Base-by-base conservation (phyloP, 2,329 filamentous ascomycete genomes). In the Trichoderma harzianum region DNA sequence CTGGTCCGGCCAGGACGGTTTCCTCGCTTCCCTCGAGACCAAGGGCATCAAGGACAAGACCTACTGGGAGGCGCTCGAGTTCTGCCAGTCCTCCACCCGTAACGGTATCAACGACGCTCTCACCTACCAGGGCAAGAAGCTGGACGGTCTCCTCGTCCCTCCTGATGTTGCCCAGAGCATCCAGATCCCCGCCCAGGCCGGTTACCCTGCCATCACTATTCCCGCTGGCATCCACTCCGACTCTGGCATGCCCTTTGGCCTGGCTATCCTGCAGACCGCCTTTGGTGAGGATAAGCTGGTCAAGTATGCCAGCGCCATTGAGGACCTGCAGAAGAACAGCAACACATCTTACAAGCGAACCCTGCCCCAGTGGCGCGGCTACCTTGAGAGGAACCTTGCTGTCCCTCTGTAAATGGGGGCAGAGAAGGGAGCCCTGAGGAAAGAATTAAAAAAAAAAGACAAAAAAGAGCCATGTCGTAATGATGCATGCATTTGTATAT, bases 101-200 rank as follows among this genome's bases (percentile, higher is more conserved):
- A 84, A 89, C 8, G 92, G 91, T 6, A 93, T 94, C 72, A 88
- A 95, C 76, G 88, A 88, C 12, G 92, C 91, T 2, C 83, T 94
- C 7, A 80, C 77, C 7, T 78, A 85, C 74, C 79, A 83, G 26
- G 82, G 82, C 5, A 79, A 77, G 62, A 82, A 80, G 24, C 82
- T 94, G 1, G 86, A 89, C 70, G 92, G 87, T 2, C 83, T 94
- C 3, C 83, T 95, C 1, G 90, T 93, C 0, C 92, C 92, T 6
- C 85, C 91, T 0, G 89, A 92, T 76, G 89, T 91, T 3, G 91
- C 86, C 0, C 90, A 92, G 78, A 87, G 88, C 5, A 89, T 89
- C 73, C 89, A 93, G 80, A 87, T 93, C 72, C 90, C 91, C 0
- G 92, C 92, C 0, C 91, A 94, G 80, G 92, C 92, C 6, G 91